phyloP scores from a whole-genome alignment of 345 rosid species.

The Eutrema japonicum region DNA sequence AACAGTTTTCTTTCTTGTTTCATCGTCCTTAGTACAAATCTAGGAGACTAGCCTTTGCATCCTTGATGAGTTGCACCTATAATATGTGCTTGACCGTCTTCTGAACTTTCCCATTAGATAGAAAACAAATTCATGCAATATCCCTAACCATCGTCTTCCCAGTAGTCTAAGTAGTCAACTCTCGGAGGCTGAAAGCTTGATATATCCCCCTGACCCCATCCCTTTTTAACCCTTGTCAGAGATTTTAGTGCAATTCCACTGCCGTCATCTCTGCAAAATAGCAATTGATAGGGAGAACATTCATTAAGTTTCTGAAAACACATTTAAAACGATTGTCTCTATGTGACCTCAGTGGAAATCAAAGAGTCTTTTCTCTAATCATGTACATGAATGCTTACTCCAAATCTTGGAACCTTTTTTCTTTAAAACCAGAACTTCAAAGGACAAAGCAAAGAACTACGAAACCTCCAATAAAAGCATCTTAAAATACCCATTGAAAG shows the following conservation, averaged over 20 bases:
- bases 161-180: constrained; percentile 56
- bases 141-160: constrained; percentile 50
- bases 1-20: constrained; percentile 11
- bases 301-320: constrained; percentile 4
- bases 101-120: constrained; percentile 26
- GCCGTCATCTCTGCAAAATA: constrained; percentile 85
- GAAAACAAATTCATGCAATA: constrained; percentile 14
- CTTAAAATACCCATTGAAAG: neutral
- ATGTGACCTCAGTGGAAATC: neutral
- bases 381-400: constrained; percentile 10
- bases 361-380: constrained; percentile 4
- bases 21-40: neutral
- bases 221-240: constrained; percentile 69
- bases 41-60: neutral
- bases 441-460: constrained; percentile 24
- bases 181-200: constrained; percentile 59
- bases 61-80: constrained; percentile 24
- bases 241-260: constrained; percentile 81
- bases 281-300: constrained; percentile 23
- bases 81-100: constrained; percentile 20
- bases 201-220: constrained; percentile 80
- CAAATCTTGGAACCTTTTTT: constrained; percentile 7
- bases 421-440: constrained; percentile 23
- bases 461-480: constrained; percentile 7
- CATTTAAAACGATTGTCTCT: neutral